These are phyloP conservation scores for Trifolium fragiferum DNA, from an alignment of 306 rosid genomes.

Conservation along the genomic window DNA sequence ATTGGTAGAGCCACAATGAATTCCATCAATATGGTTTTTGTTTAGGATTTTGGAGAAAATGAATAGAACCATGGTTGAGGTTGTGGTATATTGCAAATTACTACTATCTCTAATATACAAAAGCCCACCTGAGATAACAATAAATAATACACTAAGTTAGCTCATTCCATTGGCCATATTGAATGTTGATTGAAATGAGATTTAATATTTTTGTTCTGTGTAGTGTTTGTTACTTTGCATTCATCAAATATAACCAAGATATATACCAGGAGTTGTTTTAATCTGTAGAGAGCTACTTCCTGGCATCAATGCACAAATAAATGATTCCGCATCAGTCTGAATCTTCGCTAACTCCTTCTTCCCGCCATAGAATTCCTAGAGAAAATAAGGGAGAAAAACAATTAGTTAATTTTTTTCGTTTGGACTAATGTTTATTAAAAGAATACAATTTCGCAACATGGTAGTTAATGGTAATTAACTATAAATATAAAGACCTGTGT, in stretches of 20 bases:
- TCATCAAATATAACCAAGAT: neutral
- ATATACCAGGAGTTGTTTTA: slow-evolving; percentile 67
- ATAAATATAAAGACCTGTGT: slow-evolving; percentile 49
- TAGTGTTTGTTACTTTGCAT: neutral
- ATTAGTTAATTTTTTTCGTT: neutral
- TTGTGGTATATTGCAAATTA: slow-evolving; percentile 75
- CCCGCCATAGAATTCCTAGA: slow-evolving; percentile 71
- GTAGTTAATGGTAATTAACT: neutral
- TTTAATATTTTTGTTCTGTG: neutral
- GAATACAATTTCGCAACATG: neutral
- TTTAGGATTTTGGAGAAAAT: slow-evolving; percentile 61
- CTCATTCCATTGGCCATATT: neutral
- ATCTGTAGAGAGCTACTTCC: slow-evolving; percentile 73
- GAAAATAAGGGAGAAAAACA: neutral
- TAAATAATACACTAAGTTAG: neutral
- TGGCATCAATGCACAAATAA: slow-evolving; percentile 76
- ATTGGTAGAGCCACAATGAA: slow-evolving; percentile 67
- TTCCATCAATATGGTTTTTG: slow-evolving; percentile 50
- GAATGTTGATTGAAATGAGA: neutral
- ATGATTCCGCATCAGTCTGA: slow-evolving; percentile 67
- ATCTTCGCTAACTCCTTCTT: slow-evolving; percentile 57
- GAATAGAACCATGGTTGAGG: slow-evolving; percentile 70
- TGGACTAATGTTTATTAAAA: slow-evolving; percentile 2
- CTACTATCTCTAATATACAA: slow-evolving; percentile 67
- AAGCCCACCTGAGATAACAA: slow-evolving; percentile 69